phyloP scores from a whole-genome alignment of 192 early-diverging fungal species.

The Spizellomyces sp. region DNA sequence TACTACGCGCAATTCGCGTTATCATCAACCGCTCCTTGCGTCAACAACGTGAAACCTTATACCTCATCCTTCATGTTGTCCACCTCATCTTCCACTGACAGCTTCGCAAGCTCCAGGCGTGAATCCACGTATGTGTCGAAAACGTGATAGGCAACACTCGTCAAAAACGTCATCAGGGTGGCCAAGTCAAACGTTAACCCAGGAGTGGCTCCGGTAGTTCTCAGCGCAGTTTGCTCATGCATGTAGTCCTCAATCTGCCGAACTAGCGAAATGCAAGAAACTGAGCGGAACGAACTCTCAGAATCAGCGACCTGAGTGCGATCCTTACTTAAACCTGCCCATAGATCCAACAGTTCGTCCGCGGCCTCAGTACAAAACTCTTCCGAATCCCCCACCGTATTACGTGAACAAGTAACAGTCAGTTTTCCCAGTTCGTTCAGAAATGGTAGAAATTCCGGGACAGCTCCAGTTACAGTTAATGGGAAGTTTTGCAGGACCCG shows the following conservation, averaged over 20 bases:
- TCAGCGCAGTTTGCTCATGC: conserved; percentile 36
- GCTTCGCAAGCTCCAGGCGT: conserved; percentile 59
- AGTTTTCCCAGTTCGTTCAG: conserved; percentile 60
- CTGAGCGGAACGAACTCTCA: background rate
- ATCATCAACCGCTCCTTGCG: background rate
- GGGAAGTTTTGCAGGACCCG: conserved; percentile 57
- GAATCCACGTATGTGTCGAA: conserved; percentile 66
- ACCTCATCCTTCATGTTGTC: conserved; percentile 64
- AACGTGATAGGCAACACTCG: conserved; percentile 52
- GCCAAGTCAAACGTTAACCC: conserved; percentile 35
- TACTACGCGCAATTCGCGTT: conserved; percentile 38
- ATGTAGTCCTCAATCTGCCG: conserved; percentile 28
- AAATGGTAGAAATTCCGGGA: conserved; percentile 58
- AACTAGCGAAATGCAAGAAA: background rate
- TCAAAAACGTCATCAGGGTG: conserved; percentile 47
- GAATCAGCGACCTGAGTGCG: background rate
- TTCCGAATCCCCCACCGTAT: background rate
- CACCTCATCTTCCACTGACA: conserved; percentile 52
- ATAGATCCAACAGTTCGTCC: conserved; percentile 63
- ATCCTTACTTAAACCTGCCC: conserved; percentile 59
- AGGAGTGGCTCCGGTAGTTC: conserved; percentile 31
- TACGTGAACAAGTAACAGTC: conserved; percentile 51
- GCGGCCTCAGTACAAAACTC: conserved; percentile 57
- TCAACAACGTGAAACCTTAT: background rate
- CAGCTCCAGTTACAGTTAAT: conserved; percentile 47